Evolutionary conservation across 768 basidiomycete genomes (phyloP), one percentile per base, ranked within the genome.

Genomic region (Hydnum rufescens): DNA sequence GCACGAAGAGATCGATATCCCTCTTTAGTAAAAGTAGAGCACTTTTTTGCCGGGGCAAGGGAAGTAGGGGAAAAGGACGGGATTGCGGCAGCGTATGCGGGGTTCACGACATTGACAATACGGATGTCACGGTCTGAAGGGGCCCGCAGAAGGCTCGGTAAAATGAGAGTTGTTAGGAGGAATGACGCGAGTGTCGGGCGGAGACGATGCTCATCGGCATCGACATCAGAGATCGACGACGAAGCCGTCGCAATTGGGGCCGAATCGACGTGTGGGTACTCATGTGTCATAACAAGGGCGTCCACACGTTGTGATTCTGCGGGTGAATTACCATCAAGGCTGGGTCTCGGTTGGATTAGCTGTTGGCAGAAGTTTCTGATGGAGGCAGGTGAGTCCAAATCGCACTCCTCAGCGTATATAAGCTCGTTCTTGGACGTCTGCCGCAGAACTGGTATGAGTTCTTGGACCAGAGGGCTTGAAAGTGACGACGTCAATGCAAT

Each of bases 81-180:
- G 2, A 75, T 68, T 0, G 85, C 81, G 1, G 90, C 86, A 2
- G 87, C 79, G 59, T 93, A 95, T 58, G 87, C 86, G 2, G 88
- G 88, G 54, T 89, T 88, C 61, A 92, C 74, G 36, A 89, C 70
- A 53, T 78, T 79, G 61, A 96, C 69, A 57, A 95, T 75, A n/a
- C 90, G 80, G 39, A 95, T 86, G 57, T 90, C 85, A 32, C 89
- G 74, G 61, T 90, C 89, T n/a, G 73, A 70, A 0, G 89, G 88
- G 0, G 84, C 80, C 25, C 82, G 76, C 16, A 95, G 75, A 3
- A 93, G 67, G 28, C 74, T 70, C 2, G 89, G 88, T 0, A 93
- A 72, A 0, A 95, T 71, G 4, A 85, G 69, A 1, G 87, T 90
- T 4, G 75, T 70, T 3, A 90, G 71, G 52, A 89, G 67, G 65